Base-by-base conservation (phyloP, 495 filamentous ascomycete genomes). In the Jackrogersella minutella region DNA sequence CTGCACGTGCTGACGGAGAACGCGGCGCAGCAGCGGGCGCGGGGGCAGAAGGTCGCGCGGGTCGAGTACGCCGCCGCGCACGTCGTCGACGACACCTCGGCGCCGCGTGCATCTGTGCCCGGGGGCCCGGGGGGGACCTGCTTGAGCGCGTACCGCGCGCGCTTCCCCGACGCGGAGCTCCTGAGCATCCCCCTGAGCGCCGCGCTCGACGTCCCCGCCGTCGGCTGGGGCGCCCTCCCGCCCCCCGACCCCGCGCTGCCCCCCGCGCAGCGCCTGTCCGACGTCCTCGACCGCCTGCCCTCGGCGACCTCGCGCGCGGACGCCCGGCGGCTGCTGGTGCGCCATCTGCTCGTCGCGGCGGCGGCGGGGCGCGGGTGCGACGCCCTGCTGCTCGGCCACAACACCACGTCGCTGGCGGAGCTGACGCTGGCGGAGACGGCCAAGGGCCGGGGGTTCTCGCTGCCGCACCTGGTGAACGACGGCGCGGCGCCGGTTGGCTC, bases 381-480 rank as follows among this genome's bases (percentile, higher is more conserved):
- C 55, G 83, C 85, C 16, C 82, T 98, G 22, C 73, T 97, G 0
- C 91, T 94, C 78, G 94, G 92, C 13, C 87, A 95, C 78, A 92
- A 87, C 43, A 96, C 96, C 8, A 97, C 92, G 6, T 84, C 89
- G 9, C 84, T 99, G 19, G 94, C 95, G 3, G 91, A 94, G 67
- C 90, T 90, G 66, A 91, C 92, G 3, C 86, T 99, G 2, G 81
- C 91, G 1, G 91, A 93, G 73, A 91, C 93, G 2, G 93, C 96
- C 5, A 97, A 97, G 77, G 95, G 95, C 0, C 84, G 95, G 3
- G 95, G 93, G 0, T 90, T 89, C 60, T 84, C 89, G 10, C 70
- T 98, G 36, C 93, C 93, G 0, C 93, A 90, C 89, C 86, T 89
- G 68, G 84, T 92, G 5, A 85, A 86, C 10, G 95, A 98, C 73